Evolutionary conservation across 169 alveolate genomes (phyloP), one percentile per base, ranked within the genome.

Genomic region (Amoebophrya sp.): DNA sequence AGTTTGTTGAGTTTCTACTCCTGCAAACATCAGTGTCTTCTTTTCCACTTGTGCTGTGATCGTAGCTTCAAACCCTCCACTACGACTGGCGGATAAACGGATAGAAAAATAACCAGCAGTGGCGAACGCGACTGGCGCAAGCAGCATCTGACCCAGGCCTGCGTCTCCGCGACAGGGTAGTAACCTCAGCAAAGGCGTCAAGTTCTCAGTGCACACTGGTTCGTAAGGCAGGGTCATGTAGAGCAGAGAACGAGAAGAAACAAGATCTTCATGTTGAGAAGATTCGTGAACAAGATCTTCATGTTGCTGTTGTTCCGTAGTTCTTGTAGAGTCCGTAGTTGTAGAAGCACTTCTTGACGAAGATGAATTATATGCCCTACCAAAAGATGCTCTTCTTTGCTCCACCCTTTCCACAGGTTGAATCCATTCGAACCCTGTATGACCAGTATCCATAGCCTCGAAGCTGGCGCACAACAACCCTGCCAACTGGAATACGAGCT

Each of bases 161-260:
- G 83, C 83, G 33, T 65, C 83, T 10, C 26, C 26, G 33, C 83
- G 83, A 36, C 83, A 65, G 83, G 83, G 83, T 10, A 65, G 83
- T 36, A 65, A 26, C 33, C 83, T 29, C 33, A 65, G 83, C 83
- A 29, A 65, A 10, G 83, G 83, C 2, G 83, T 65, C 83, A 65
- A 36, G 83, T 65, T 65, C 83, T 65, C 83, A 10, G 83, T 65
- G 83, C 83, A 65, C 83, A 65, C 83, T 65, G 83, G 83, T 36
- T 65, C 83, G 83, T 65, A 65, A 36, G 83, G 83, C 18, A 65
- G 83, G 83, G 83, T 65, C 83, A 65, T 65, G 83, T 65, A 65
- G 2, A 12, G 1, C 83, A 1, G 83, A 29, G 33, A 18, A 1
- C 36, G 36, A n/a, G n/a, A n/a, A n/a, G n/a, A n/a, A n/a, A n/a